These are phyloP conservation scores for Dalbergia oliveri DNA, from an alignment of 306 rosid species.

Conservation along the genomic window DNA sequence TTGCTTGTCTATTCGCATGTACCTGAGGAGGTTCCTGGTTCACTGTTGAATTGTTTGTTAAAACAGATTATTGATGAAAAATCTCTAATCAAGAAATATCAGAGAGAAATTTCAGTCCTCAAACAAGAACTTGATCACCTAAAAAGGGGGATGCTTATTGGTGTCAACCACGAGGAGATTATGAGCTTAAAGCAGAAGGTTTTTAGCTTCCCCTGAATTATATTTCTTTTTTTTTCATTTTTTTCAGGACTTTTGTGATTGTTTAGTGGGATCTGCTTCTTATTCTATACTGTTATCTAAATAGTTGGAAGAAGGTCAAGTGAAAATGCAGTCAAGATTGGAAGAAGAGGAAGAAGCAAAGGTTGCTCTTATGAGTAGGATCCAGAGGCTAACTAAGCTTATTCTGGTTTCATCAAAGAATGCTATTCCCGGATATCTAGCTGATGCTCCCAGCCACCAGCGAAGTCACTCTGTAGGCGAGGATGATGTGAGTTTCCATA, in stretches of 20 bases:
- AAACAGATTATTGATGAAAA: constrained; percentile 95
- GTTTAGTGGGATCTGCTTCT: constrained; percentile 34
- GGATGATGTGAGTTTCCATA: constrained; percentile 81
- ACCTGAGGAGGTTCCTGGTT: constrained; percentile 27
- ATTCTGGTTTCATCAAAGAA: constrained; percentile 97
- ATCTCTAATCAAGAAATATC: constrained; percentile 96
- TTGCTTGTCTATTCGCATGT: constrained; percentile 21
- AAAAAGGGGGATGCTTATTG: constrained; percentile 78
- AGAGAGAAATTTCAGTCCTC: constrained; percentile 90
- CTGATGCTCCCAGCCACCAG: constrained; percentile 80
- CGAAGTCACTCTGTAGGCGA: constrained; percentile 75
- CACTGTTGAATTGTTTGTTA: constrained; percentile 44
- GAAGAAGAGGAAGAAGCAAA: constrained; percentile 99
- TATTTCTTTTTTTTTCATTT: constrained; percentile 40
- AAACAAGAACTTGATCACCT: constrained; percentile 95
- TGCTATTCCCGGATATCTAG: constrained; percentile 81
- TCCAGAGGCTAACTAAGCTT: constrained; percentile 96
- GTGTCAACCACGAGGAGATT: constrained; percentile 88
- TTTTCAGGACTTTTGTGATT: constrained; percentile 29
- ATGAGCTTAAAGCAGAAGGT: constrained; percentile 88
- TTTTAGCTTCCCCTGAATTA: constrained; percentile 15
- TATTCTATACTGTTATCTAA: constrained; percentile 39
- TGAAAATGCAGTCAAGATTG: constrained; percentile 96
- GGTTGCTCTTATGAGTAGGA: constrained; percentile 98
- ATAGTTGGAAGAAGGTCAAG: constrained; percentile 99